Base-by-base conservation (phyloP, 805 yeast genomes). In the Maudiozyma bulderi region DNA sequence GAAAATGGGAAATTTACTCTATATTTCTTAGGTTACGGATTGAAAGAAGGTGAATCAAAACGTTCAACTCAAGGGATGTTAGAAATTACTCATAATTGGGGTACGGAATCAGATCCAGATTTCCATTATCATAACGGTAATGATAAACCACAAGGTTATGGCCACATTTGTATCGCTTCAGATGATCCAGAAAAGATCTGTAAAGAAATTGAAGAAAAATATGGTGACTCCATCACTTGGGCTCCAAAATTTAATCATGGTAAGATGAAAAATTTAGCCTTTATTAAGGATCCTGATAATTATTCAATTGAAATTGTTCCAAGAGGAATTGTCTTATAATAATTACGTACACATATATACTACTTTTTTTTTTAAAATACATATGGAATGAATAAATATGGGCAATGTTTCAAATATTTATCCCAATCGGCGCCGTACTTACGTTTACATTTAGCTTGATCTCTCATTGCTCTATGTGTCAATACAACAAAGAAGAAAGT, bases 391-490 rank as follows among this genome's bases (percentile, higher is more conserved):
- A 86, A 89, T 62, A 87, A 65, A 70, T 86, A 93, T 31, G 98
- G 98, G 67, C 97, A 91, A 50, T 82, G 84, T 60, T 85, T 78
- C 59, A 80, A 74, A 70, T 90, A 91, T 63, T 77, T 78, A 53
- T 78, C 84, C 96, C 97, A 91, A 70, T 91, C 98, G 43, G 79
- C 84, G 40, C 98, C 98, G 61, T 91, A 91, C 72, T 91, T 91
- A 65, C 72, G 74, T 57, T 74, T 77, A 69, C 96, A 87, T 67
- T 91, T 88, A 54, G 80, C 77, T 55, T 82, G 78, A 71, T 91
- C 99, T 72, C 99, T 83, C 56, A 73, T 66, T 41, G 95, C 88
- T 70, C 99, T 83, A 70, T 91, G 99, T 43, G 83, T 67, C 65
- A 91, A 78, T 53, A 89, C 96, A 57, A 82, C 69, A 53, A 88